phyloP scores from a whole-genome alignment of 1,139 yeast genomes.

The Nematodospora anomalae region DNA sequence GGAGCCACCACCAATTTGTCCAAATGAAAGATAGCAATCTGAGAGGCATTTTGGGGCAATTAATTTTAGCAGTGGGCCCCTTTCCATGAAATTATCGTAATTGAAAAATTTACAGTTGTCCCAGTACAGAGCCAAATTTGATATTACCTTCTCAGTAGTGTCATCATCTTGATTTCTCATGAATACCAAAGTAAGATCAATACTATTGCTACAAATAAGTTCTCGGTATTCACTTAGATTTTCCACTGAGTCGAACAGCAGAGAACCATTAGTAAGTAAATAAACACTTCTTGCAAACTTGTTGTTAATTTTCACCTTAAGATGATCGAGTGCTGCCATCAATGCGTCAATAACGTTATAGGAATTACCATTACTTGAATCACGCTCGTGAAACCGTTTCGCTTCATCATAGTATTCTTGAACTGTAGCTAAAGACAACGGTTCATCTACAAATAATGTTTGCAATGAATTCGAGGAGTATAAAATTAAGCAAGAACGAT shows the following conservation, averaged over 20 bases:
- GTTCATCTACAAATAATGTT: slow-evolving; percentile 23
- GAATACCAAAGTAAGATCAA: slow-evolving; percentile 30
- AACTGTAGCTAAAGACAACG: slow-evolving; percentile 25
- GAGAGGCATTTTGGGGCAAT: slow-evolving; percentile 39
- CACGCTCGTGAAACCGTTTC: slow-evolving; percentile 8
- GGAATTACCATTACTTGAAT: slow-evolving; percentile 7
- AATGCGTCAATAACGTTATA: slow-evolving; percentile 29
- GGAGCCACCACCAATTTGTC: slow-evolving; percentile 19
- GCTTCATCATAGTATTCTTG: slow-evolving; percentile 15
- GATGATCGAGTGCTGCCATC: slow-evolving; percentile 30
- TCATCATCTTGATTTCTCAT: slow-evolving; percentile 24
- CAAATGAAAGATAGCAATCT: slow-evolving; percentile 42
- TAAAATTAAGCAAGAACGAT: slow-evolving; percentile 12
- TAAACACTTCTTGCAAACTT: slow-evolving; percentile 41
- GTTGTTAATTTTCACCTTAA: slow-evolving; percentile 21
- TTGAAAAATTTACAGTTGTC: slow-evolving; percentile 7
- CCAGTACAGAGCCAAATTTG: slow-evolving; percentile 16
- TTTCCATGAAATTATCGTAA: slow-evolving; percentile 16
- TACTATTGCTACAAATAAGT: slow-evolving; percentile 7
- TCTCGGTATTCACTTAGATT: not conserved
- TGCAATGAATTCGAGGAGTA: slow-evolving; percentile 17
- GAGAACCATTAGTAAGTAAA: slow-evolving; percentile 42
- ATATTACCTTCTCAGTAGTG: slow-evolving; percentile 18
- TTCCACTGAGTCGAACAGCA: not conserved
- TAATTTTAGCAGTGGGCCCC: slow-evolving; percentile 30